Base-by-base conservation (phyloP, 2,329 filamentous ascomycete genomes). In the Chaetomium globosum region DNA sequence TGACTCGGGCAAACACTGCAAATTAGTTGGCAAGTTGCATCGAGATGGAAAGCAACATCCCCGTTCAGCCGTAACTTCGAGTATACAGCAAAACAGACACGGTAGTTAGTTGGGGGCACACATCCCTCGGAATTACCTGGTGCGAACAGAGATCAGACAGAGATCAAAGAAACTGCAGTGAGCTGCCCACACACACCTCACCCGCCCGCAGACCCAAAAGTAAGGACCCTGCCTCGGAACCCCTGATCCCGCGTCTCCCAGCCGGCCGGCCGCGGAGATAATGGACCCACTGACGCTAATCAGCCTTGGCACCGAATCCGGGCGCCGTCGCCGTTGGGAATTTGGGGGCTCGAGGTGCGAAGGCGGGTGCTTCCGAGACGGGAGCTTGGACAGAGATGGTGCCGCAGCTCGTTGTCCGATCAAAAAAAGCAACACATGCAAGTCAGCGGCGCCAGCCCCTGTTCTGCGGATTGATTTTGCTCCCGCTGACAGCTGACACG, bases 231-330 rank as follows among this genome's bases (percentile, higher is more conserved):
- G 53, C n/a, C 30, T 49, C 61, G 63, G 58, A 33, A 61, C 57
- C 65, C 58, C 60, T 65, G 53, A 66, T 65, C 53, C 65, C 59
- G 60, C 58, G 26, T 55, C 49, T 59, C 55, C 58, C 63, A 68
- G 57, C 67, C 68, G 68, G 68, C 63, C 67, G 65, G 67, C 65
- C 59, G 66, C 69, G 69, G 69, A 71, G 69, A 71, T 71, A 71
- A 71, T 69, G 65, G 55, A 10, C 62, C 63, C 65, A 30, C 52
- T 43, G 49, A 39, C 28, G 39, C 39, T 19, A 58, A n/a, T 30
- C 43, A 26, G 21, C 7, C 65, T 67, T 67, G 65, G 63, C 65
- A 28, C 51, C 56, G 48, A 28, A 26, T 30, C 56, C 26, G 48
- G 36, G 61, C 28, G 36, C 62, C 59, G 49, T 53, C 49, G 43